A percentile compares a stretch with the other conserved stretches of the same genome.
Evolutionary conservation across 2,329 filamentous ascomycete genomes (phyloP).

Genomic region (Alternaria dauci): DNA sequence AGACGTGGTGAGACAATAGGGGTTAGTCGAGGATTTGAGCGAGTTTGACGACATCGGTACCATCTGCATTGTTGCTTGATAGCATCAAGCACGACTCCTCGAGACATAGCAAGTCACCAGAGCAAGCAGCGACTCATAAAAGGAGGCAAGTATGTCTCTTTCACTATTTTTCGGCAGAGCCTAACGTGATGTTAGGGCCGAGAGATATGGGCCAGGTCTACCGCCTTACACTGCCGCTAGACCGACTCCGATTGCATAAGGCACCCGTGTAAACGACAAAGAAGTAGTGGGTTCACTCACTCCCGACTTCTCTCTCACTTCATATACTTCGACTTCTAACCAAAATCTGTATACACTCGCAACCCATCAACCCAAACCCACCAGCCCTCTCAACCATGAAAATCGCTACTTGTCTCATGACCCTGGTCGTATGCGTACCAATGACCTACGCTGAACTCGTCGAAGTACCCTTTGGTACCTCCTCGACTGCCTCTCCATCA

Average conservation of each 20-base stretch:
- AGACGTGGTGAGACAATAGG: neutral
- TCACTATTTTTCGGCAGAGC: neutral
- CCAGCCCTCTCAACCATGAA: neutral
- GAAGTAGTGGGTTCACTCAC: neutral
- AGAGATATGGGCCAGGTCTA: neutral
- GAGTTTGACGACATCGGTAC: neutral
- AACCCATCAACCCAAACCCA: neutral
- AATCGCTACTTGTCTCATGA: neutral
- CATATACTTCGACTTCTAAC: neutral
- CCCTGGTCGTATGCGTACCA: neutral
- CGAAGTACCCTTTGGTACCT: neutral
- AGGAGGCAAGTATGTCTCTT: neutral
- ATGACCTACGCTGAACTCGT: neutral
- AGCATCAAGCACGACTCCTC: neutral
- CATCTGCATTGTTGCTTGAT: neutral
- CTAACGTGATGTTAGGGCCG: neutral
- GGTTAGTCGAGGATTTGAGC: neutral
- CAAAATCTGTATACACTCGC: neutral
- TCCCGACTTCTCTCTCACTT: neutral
- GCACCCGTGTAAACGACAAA: neutral
- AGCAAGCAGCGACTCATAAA: neutral
- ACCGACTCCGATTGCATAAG: neutral
- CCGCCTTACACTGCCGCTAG: neutral
- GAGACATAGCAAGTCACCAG: neutral
- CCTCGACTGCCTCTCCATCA: neutral